Evolutionary conservation across 2,329 filamentous ascomycete species (phyloP).

Genomic region (Talaromyces funiculosus): DNA sequence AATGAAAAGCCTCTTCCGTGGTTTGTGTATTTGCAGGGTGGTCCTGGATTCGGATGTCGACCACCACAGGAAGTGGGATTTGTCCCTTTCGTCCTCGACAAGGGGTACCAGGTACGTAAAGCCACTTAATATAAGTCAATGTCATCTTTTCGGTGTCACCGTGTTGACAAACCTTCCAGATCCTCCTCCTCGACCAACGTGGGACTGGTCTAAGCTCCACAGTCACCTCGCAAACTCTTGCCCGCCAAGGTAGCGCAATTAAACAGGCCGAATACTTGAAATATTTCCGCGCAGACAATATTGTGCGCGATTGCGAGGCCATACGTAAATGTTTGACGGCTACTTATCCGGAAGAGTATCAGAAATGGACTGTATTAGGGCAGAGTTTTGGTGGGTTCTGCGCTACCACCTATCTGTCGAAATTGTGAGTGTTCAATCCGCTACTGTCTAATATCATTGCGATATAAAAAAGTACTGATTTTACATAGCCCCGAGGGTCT

Average conservation of each 20-base stretch:
- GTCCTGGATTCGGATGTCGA: constrained; percentile 72
- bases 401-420: constrained; percentile 73
- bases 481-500: constrained; percentile 60
- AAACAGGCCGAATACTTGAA: constrained; percentile 76
- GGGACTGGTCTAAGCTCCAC: constrained; percentile 82
- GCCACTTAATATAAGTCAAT: background rate
- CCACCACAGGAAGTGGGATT: constrained; percentile 68
- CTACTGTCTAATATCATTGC: background rate
- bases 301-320: constrained; percentile 83
- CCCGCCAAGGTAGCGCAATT: constrained; percentile 55
- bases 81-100: constrained; percentile 65
- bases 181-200: constrained; percentile 81
- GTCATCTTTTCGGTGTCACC: background rate
- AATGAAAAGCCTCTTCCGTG: constrained; percentile 51
- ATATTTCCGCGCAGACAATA: constrained; percentile 81
- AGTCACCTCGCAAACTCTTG: constrained; percentile 67
- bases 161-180: constrained; percentile 22
- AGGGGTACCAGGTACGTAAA: constrained; percentile 66
- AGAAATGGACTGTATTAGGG: constrained; percentile 79
- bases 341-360: constrained; percentile 62
- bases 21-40: constrained; percentile 74
- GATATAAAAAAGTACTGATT: background rate
- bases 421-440: constrained; percentile 45
- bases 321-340: constrained; percentile 69
- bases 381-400: constrained; percentile 93